Percentiles rank a stretch among this genome's conserved stretches.
phyloP scores from a whole-genome alignment of 2,329 filamentous ascomycete genomes.

The Trichoderma sp. region DNA sequence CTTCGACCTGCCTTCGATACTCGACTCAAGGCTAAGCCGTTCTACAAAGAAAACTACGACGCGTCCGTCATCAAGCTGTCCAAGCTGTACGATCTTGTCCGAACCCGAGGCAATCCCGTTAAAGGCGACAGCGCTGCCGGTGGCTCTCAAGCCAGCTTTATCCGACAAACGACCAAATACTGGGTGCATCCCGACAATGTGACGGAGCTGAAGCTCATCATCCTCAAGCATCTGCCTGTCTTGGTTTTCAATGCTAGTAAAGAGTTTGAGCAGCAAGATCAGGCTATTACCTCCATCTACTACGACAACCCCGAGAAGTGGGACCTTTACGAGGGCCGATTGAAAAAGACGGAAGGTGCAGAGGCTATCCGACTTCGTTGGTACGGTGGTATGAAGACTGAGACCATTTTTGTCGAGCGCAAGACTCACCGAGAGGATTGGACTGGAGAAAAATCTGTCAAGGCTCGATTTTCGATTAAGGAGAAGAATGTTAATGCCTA shows the following conservation, averaged over 20 bases:
- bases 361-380: conserved; percentile 95
- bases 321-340: conserved; percentile 89
- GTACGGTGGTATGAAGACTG: conserved; percentile 95
- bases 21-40: conserved; percentile 91
- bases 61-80: conserved; percentile 93
- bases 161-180: conserved; percentile 97
- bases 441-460: conserved; percentile 99
- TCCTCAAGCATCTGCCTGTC: conserved; percentile 95
- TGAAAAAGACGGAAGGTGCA: conserved; percentile 97
- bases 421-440: conserved; percentile 99
- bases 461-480: conserved; percentile 91
- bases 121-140: conserved; percentile 92
- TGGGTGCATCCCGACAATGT: conserved; percentile 99
- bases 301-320: conserved; percentile 94
- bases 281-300: conserved; percentile 97
- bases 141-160: conserved; percentile 90
- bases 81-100: conserved; percentile 90
- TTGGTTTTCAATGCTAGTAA: conserved; percentile 97
- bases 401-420: conserved; percentile 94
- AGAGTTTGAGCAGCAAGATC: conserved; percentile 87
- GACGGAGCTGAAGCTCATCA: conserved; percentile 95
- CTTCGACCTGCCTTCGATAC: conserved; percentile 95
- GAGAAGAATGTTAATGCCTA: conserved; percentile 98
- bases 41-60: conserved; percentile 99
- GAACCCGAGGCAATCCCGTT: conserved; percentile 88